Evolutionary conservation across 257 asterid genomes (phyloP).

Genomic region (Echium plantagineum): DNA sequence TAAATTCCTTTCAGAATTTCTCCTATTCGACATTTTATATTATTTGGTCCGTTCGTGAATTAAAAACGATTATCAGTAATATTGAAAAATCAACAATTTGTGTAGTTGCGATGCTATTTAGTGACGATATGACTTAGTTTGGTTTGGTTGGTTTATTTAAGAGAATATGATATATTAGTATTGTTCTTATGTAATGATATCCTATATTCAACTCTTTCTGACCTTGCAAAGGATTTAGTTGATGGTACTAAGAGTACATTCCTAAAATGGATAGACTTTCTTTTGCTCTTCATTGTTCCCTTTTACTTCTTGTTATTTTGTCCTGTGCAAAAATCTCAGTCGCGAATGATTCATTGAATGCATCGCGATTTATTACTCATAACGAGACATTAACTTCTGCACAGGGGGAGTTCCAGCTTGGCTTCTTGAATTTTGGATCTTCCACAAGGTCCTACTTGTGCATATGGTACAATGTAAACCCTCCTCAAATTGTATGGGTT

Average conservation of each 20-base stretch:
- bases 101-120: no score
- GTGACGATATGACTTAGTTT: no score
- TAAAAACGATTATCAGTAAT: no score
- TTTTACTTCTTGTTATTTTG: background rate
- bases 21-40: no score
- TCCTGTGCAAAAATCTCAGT: background rate
- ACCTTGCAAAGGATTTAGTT: background rate
- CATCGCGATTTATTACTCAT: background rate
- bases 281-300: background rate
- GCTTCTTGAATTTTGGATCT: conserved; percentile 11
- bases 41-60: no score
- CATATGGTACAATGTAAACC: conserved; percentile 8
- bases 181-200: no score
- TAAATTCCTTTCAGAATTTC: no score
- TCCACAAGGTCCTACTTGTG: conserved; percentile 8
- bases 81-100: no score
- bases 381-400: conserved; percentile 7
- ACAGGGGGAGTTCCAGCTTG: conserved; percentile 11
- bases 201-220: background rate
- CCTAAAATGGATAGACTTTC: background rate
- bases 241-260: no score
- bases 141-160: no score
- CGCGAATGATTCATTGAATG: background rate
- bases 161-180: no score
- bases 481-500: conserved; percentile 2